Evolutionary conservation across 1,284 basidiomycete species (phyloP), one percentile per base, ranked within the genome.

Genomic region (Athelia psychrophila): DNA sequence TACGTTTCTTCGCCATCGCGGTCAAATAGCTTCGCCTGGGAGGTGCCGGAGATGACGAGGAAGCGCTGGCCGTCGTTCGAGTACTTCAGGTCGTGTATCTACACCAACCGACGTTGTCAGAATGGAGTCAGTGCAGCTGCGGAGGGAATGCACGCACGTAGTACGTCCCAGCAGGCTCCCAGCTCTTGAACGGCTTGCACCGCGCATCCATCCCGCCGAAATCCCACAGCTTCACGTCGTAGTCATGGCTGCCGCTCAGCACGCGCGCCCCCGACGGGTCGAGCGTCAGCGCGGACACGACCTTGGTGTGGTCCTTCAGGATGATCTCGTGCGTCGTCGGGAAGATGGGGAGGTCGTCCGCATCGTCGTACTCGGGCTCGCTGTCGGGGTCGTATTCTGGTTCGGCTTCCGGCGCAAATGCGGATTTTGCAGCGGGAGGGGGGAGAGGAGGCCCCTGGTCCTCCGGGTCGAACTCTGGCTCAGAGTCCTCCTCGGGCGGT

Each of bases 171-270:
- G 89, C 86, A 53, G 95, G 92, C 68, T 99, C 95, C 82, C 92
- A 98, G 57, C 83, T 91, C 72, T 94, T 92, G 81, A 99, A 99
- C 15, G 97, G 95, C 66, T 91, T 91, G 68, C 84, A 82, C 62
- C 90, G 80, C 57, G 79, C 74, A 61, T 91, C 90, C 96, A 99
- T 99, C 6, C 97, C 97, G 62, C 96, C 97, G 72, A 99, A 99
- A 70, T 99, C 97, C 95, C 95, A 99, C 49, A 99, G 71, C 70
- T 98, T 98, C 71, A 91, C 88, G 69, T 96, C 93, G 65, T 98
- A 98, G 71, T 99, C 97, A 70, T 98, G 90, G 16, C 91, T 91
- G 10, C 97, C 97, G 2, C 93, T 92, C 5, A 92, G 75, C 25
- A 99, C 75, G 25, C 97, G 85, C 2, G 95, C 93, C 46, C 97